Base-by-base conservation (phyloP, 2,329 filamentous ascomycete genomes). In the Ceratocystis variospora region DNA sequence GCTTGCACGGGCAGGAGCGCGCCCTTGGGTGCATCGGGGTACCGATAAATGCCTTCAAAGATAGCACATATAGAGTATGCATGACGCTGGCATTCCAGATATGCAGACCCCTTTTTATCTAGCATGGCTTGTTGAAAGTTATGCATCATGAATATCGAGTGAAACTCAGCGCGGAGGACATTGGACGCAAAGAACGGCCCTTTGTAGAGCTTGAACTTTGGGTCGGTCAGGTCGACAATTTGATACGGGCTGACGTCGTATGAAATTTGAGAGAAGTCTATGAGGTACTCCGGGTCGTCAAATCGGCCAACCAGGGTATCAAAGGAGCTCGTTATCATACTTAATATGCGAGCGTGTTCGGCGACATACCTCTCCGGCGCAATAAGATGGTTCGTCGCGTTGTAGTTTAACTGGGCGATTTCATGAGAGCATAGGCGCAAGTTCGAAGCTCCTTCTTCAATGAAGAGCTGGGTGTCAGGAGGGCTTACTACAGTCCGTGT, bases 81-180 rank as follows among this genome's bases (percentile, higher is more conserved):
- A 67, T 88, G 79, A 1, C 78, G 74, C 2, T 78, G 78, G 65
- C 93, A 72, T 64, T 88, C 84, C 12, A 79, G 70, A 50, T 77
- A 77, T 1, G 79, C 75, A 57, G 78, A 73, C 71, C 76, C 81
- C 48, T 80, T 79, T 63, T 83, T 75, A 1, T 81, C 79, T 62
- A 82, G 77, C 67, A 81, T 76, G 2, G 84, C 81, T 1, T 86
- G 83, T 71, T 94, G 89, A 70, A 87, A 86, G 70, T 85, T 84
- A 75, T 90, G 90, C 87, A 96, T 90, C 67, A 94, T 79, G 61
- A 87, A 81, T 28, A 92, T 84, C 6, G 87, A 87, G 73, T 89
- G 85, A 79, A 90, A 89, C 72, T 96, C 90, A 68, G 90, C 82
- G 66, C 81, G 79, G 17, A 90, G 78, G 62, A 88, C 82, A 69